Evolutionary conservation across 108 stramenopile genomes (phyloP).

Genomic region (Cylindrotheca closterium): DNA sequence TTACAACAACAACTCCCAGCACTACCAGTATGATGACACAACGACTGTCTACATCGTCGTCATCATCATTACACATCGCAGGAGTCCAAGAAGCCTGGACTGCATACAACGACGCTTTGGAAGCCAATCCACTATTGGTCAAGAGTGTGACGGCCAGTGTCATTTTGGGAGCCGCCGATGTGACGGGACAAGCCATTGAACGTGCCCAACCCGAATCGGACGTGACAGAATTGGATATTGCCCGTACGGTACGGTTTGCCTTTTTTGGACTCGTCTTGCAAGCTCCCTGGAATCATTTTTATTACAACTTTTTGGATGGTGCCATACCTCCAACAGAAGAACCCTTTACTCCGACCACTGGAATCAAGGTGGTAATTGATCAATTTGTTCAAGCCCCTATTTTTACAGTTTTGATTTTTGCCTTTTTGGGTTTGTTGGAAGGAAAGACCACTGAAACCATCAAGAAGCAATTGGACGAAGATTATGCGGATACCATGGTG

Average conservation of each 20-base stretch:
- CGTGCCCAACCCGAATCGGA: conserved; percentile 6
- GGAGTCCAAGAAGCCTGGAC: conserved; percentile 46
- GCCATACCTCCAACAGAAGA: conserved; percentile 88
- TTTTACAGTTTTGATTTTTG: conserved; percentile 92
- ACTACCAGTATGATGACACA: too few species aligned
- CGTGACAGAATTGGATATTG: conserved; percentile 40
- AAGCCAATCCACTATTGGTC: conserved; percentile 55
- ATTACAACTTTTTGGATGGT: conserved; percentile 83
- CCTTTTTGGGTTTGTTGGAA: conserved; percentile 79
- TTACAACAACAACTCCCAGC: too few species aligned
- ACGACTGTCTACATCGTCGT: too few species aligned
- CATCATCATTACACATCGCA: too few species aligned
- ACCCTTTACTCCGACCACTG: conserved; percentile 83
- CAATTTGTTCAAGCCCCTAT: conserved; percentile 93
- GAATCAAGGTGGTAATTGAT: conserved; percentile 79
- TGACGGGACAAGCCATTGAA: conserved; percentile 77
- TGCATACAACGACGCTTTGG: conserved; percentile 66
- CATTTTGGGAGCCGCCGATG: conserved; percentile 86
- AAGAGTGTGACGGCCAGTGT: conserved; percentile 86
- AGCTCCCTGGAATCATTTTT: conserved; percentile 94
- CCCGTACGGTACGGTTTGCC: conserved; percentile 75
- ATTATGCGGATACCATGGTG: conserved; percentile 87
- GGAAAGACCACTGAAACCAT: conserved; percentile 71
- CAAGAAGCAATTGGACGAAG: conserved; percentile 67
- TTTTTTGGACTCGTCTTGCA: conserved; percentile 89